These are phyloP conservation scores for Macrocybe gigantea DNA, from an alignment of 768 basidiomycete genomes.

Conservation along the genomic window DNA sequence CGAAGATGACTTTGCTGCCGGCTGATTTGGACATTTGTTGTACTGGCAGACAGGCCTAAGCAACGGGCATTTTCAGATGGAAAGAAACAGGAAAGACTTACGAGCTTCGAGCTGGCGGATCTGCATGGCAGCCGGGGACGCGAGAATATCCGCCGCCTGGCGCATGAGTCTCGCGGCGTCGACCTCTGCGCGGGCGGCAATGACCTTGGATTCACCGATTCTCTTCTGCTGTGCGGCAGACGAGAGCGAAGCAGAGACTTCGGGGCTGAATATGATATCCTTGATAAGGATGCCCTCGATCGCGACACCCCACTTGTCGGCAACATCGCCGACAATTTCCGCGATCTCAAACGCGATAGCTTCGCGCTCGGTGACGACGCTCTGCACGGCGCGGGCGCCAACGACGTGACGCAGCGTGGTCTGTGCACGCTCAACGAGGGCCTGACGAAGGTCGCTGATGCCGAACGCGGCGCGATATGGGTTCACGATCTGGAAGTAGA, in stretches of 20 bases:
- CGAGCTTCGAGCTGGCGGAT: constrained; percentile 92
- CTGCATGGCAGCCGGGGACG: constrained; percentile 95
- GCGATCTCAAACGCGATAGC: constrained; percentile 96
- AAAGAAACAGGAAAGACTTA: constrained; percentile 21
- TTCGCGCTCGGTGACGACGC: constrained; percentile 94
- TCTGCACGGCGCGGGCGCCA: constrained; percentile 91
- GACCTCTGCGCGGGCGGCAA: constrained; percentile 93
- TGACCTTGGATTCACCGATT: constrained; percentile 94
- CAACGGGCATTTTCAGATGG: too few relatives aligned
- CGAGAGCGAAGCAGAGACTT: constrained; percentile 86
- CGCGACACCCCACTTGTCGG: constrained; percentile 94
- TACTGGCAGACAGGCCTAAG: constrained; percentile 29
- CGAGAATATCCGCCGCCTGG: constrained; percentile 92
- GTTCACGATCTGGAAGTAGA: constrained; percentile 86
- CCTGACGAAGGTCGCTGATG: constrained; percentile 83
- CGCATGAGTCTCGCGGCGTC: constrained; percentile 94
- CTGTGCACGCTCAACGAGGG: constrained; percentile 80
- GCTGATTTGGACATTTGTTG: constrained; percentile 92
- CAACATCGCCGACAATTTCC: constrained; percentile 88
- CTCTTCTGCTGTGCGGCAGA: constrained; percentile 97
- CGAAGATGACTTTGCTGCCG: constrained; percentile 90
- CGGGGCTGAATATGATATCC: constrained; percentile 89
- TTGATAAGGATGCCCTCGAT: constrained; percentile 96
- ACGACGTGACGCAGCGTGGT: constrained; percentile 98
- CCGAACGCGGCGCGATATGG: constrained; percentile 95